phyloP scores from a whole-genome alignment of 345 rosid genomes.

The Salix koriyanagi region DNA sequence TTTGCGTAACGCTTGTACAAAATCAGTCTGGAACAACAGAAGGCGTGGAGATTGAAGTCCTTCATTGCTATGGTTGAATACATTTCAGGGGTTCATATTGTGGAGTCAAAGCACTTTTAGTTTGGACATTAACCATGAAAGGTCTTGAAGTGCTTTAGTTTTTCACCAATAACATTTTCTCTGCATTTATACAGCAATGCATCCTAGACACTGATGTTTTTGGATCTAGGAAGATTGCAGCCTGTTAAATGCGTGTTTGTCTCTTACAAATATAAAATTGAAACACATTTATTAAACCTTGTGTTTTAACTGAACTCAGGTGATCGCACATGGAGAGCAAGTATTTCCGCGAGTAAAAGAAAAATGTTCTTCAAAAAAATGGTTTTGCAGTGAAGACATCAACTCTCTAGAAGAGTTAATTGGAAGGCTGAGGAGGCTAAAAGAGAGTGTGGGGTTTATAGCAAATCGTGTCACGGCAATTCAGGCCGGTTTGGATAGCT shows the following conservation, averaged over 20 bases:
- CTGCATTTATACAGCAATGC: background rate
- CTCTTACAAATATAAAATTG: background rate
- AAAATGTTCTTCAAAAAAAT: slow-evolving; percentile 60
- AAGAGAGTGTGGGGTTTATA: slow-evolving; percentile 87
- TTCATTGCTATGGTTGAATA: background rate
- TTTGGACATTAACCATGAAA: background rate
- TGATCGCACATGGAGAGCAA: slow-evolving; percentile 90
- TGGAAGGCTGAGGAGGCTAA: slow-evolving; percentile 74
- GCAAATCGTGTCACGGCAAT: slow-evolving; percentile 88
- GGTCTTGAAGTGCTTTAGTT: background rate
- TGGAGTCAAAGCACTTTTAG: background rate
- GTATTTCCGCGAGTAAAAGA: slow-evolving; percentile 92
- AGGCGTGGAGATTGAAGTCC: background rate
- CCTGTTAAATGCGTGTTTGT: background rate
- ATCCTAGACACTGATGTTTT: background rate
- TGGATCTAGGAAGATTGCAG: background rate
- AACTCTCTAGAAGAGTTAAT: slow-evolving; percentile 71
- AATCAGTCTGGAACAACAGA: background rate
- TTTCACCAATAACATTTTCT: background rate
- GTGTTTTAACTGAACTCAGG: slow-evolving; percentile 38
- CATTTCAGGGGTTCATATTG: background rate
- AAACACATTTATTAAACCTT: background rate
- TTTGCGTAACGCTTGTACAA: background rate
- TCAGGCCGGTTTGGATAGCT: slow-evolving; percentile 89
- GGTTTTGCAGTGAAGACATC: slow-evolving; percentile 70